phyloP scores from a whole-genome alignment of 2,329 filamentous ascomycete genomes.

The Cryphonectria carpinicola region DNA sequence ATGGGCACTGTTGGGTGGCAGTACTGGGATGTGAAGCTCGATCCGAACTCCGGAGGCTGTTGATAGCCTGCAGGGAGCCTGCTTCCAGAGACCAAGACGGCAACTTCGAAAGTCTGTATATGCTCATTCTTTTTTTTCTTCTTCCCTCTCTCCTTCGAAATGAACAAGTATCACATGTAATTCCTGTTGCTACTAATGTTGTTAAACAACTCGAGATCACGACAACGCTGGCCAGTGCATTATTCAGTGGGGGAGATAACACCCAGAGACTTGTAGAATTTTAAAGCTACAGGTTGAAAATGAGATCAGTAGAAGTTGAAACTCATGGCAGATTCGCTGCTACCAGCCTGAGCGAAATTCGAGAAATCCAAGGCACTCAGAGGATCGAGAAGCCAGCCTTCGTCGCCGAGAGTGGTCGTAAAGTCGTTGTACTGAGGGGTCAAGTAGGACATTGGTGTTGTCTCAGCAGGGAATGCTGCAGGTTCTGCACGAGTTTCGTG shows the following conservation, averaged over 20 bases:
- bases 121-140: neutral
- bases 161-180: too few relatives aligned
- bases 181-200: too few relatives aligned
- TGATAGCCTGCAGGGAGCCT: neutral
- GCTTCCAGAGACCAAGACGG: neutral
- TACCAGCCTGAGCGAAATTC: conserved; percentile 31
- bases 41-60: conserved; percentile 9
- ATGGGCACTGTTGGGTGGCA: neutral
- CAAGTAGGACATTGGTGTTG: neutral
- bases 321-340: conserved; percentile 26
- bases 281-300: neutral
- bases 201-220: neutral
- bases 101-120: neutral
- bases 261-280: neutral
- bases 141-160: too few relatives aligned
- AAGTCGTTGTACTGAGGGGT: conserved; percentile 11
- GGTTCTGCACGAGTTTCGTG: neutral
- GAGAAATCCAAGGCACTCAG: conserved; percentile 31
- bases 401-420: conserved; percentile 4
- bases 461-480: neutral
- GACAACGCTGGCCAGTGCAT: neutral
- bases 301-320: conserved; percentile 23
- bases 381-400: conserved; percentile 29
- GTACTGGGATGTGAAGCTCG: conserved; percentile 20
- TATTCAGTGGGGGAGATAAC: neutral